These are phyloP conservation scores for Colletotrichum sublineola DNA, from an alignment of 2,329 filamentous ascomycete genomes.

Conservation along the genomic window DNA sequence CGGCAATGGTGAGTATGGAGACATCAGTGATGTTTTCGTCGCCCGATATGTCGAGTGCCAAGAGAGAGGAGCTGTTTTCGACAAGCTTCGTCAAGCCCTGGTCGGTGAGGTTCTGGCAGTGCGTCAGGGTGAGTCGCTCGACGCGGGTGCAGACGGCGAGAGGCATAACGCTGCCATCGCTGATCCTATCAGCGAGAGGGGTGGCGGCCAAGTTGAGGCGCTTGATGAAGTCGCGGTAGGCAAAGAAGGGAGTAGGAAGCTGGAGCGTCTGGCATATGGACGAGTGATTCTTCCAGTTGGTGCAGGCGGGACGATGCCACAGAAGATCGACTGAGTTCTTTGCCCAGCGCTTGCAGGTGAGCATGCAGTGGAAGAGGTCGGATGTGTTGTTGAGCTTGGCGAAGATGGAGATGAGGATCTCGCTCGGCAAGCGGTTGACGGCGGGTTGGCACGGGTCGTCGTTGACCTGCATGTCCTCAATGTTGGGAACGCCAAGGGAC, in stretches of 20 bases:
- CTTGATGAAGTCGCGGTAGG: conserved; percentile 91
- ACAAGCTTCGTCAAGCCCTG: conserved; percentile 84
- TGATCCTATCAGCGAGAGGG: conserved; percentile 76
- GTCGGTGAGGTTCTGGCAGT: conserved; percentile 88
- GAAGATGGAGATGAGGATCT: conserved; percentile 95
- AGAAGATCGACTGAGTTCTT: conserved; percentile 91
- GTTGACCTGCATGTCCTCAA: conserved; percentile 79
- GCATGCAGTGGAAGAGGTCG: conserved; percentile 89
- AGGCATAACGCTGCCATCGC: conserved; percentile 88
- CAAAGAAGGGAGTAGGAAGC: conserved; percentile 82
- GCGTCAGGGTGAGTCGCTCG: conserved; percentile 92
- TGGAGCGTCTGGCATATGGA: conserved; percentile 85
- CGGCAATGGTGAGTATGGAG: conserved; percentile 82
- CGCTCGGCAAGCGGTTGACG: conserved; percentile 87
- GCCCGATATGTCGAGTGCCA: conserved; percentile 91
- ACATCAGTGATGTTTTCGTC: conserved; percentile 86
- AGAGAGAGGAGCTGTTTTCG: conserved; percentile 81
- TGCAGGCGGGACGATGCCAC: conserved; percentile 95
- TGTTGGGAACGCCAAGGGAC: conserved; percentile 84
- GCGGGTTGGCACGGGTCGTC: conserved; percentile 79
- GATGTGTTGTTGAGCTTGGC: conserved; percentile 80
- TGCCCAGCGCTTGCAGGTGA: conserved; percentile 95
- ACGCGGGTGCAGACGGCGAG: conserved; percentile 89
- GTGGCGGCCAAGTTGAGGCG: conserved; percentile 85
- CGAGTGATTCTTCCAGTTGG: conserved; percentile 84